Conservation (phyloP, 2,329 filamentous ascomycete genomes). For the Penicillium italicum region DNA sequence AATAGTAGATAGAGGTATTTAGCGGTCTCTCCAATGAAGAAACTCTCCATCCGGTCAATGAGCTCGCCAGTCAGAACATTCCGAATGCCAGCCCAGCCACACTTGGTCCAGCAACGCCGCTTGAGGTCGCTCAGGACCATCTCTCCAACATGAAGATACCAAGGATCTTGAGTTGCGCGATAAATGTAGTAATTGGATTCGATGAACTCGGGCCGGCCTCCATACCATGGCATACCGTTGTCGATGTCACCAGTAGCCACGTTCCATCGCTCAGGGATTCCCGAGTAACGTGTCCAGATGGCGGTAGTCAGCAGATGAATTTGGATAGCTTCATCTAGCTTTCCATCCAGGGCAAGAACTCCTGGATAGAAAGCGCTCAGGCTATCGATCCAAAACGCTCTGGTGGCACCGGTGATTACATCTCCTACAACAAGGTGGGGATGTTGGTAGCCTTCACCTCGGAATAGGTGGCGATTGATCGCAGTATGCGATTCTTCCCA, state of each 20-base stretch:
- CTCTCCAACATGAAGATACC: slow-evolving; percentile 93
- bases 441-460: slow-evolving; percentile 68
- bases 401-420: slow-evolving; percentile 77
- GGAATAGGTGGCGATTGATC: slow-evolving; percentile 89
- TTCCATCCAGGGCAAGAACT: slow-evolving; percentile 76
- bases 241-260: slow-evolving; percentile 79
- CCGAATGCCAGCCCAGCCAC: slow-evolving; percentile 88
- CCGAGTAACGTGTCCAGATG: slow-evolving; percentile 91
- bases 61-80: slow-evolving; percentile 79
- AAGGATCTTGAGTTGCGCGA: slow-evolving; percentile 85
- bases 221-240: slow-evolving; percentile 88
- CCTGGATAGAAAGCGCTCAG: slow-evolving; percentile 94
- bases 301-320: slow-evolving; percentile 88
- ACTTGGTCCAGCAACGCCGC: slow-evolving; percentile 80
- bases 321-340: slow-evolving; percentile 85
- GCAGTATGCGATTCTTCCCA: slow-evolving; percentile 85
- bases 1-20: slow-evolving; percentile 95
- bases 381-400: slow-evolving; percentile 94
- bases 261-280: slow-evolving; percentile 91
- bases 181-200: slow-evolving; percentile 98
- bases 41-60: slow-evolving; percentile 96
- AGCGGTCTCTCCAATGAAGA: slow-evolving; percentile 92
- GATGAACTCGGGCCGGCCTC: slow-evolving; percentile 90
- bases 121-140: slow-evolving; percentile 91
- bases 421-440: slow-evolving; percentile 93